These are phyloP conservation scores for Cercospora citrullina DNA, from an alignment of 2,329 filamentous ascomycete species.

Conservation along the genomic window DNA sequence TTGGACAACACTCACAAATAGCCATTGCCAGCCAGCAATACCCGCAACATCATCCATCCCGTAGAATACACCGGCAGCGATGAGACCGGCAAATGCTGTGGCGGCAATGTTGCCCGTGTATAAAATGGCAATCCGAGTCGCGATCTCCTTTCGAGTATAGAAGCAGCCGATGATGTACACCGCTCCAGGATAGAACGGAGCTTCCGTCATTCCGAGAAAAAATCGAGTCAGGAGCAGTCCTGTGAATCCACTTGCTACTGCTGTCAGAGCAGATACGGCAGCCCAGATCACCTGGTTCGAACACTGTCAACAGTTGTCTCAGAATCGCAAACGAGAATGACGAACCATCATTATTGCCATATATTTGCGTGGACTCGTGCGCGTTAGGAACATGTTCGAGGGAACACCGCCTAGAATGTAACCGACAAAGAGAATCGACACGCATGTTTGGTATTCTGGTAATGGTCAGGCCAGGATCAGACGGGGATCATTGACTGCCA, in stretches of 20 bases:
- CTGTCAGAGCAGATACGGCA: conserved; percentile 38
- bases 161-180: conserved; percentile 44
- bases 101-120: conserved; percentile 49
- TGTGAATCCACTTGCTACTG: conserved; percentile 23
- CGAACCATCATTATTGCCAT: conserved; percentile 38
- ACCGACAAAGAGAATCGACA: conserved; percentile 47
- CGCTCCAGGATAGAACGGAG: conserved; percentile 35
- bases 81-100: conserved; percentile 65
- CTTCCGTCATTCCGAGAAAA: conserved; percentile 23
- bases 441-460: conserved; percentile 47
- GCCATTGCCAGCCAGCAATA: conserved; percentile 56
- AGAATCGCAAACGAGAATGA: conserved; percentile 25
- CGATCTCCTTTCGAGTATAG: conserved; percentile 52
- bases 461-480: conserved; percentile 32
- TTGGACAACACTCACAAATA: conserved; percentile 47
- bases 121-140: conserved; percentile 29
- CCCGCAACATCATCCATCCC: conserved; percentile 58
- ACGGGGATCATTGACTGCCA: background rate
- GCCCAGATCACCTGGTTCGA: conserved; percentile 40
- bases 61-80: conserved; percentile 58
- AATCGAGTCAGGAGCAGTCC: conserved; percentile 28
- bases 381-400: conserved; percentile 40
- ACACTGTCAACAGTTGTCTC: conserved; percentile 30
- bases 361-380: conserved; percentile 29
- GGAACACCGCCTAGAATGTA: conserved; percentile 41